Base-by-base conservation (phyloP, 305 asterid species). In the Fraxinus ornus region DNA sequence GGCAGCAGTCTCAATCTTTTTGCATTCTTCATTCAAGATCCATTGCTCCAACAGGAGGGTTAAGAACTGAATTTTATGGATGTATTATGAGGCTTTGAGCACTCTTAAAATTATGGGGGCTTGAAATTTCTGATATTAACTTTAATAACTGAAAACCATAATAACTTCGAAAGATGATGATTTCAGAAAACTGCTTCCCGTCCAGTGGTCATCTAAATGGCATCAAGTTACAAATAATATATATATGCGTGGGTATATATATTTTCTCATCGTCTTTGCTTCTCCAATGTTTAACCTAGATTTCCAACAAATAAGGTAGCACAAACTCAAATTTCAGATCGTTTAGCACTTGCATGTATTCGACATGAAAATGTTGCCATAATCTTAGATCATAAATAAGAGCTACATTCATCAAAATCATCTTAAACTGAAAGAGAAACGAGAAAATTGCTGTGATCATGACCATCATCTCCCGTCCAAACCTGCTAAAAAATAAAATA, bases 381-480 rank as follows among this genome's bases (percentile, higher is more conserved):
- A 60, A 19, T 60, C 26, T 21, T 7, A 7, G 30, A 60, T 60
- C 30, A 60, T 21, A 21, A 60, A 60, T 21, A 60, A 19, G 12
- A 60, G 28, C 70, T n/a, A 21, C 70, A 22, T 8, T 22, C 71
- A 62, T 62, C 71, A 8, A 21, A 21, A 62, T 62, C 71, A 62
- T 62, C 71, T 7, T 62, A 22, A 62, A 22, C 71, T 21, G 71
- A 62, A 8, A 62, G 32, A 62, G 28, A 60, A 60, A 21, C 71
- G 10, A 62, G 71, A 62, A 10, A 22, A 22, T 21, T 62, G 71
- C 2, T 21, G 71, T 13, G n/a, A n/a, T 62, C 71, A 22, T 62
- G 30, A 39, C 41, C 80, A 72, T 81, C 77, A 81, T 83, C 85
- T 76, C 49, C 82, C 79, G 85, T 83, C 83, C n/a, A 75, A 55